These are phyloP conservation scores for Gautieria morchelliformis DNA, from an alignment of 768 basidiomycete species.

Conservation along the genomic window DNA sequence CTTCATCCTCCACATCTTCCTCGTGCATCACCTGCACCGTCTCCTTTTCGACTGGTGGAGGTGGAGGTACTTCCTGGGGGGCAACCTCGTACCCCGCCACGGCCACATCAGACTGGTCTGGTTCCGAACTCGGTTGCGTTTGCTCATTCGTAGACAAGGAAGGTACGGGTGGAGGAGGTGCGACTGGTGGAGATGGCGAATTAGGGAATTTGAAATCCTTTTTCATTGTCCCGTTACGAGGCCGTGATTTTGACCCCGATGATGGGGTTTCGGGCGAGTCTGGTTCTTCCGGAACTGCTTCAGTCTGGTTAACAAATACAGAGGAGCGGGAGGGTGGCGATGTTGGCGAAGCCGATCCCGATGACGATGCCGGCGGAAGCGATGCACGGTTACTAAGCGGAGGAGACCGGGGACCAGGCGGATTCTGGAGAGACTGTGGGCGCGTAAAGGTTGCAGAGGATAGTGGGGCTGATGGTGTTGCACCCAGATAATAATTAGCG, in stretches of 20 bases:
- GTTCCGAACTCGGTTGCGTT: not conserved
- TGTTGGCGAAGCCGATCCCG: constrained; percentile 25
- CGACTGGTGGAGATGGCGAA: constrained; percentile 11
- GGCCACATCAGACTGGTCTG: not conserved
- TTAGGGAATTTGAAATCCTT: constrained; percentile 62
- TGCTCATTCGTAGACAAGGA: constrained; percentile 12
- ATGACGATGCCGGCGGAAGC: constrained; percentile 36
- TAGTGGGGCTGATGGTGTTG: constrained; percentile 41
- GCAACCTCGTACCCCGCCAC: not conserved
- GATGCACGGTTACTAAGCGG: constrained; percentile 49
- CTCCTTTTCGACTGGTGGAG: constrained; percentile 73
- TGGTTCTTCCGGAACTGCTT: constrained; percentile 22
- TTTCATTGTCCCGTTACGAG: constrained; percentile 67
- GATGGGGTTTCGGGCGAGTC: not conserved
- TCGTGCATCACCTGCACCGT: constrained; percentile 25
- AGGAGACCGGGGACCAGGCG: constrained; percentile 28
- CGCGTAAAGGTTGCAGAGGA: constrained; percentile 32
- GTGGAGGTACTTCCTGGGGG: constrained; percentile 59
- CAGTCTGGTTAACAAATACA: constrained; percentile 23
- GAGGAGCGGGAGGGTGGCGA: constrained; percentile 24
- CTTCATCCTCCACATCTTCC: constrained; percentile 60
- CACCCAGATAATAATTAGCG: constrained; percentile 70
- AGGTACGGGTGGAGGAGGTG: constrained; percentile 21
- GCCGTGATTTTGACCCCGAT: constrained; percentile 34
- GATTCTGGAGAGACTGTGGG: constrained; percentile 70